Base-by-base conservation (phyloP, 1,284 basidiomycete species). In the Apiotrichum porosum region DNA sequence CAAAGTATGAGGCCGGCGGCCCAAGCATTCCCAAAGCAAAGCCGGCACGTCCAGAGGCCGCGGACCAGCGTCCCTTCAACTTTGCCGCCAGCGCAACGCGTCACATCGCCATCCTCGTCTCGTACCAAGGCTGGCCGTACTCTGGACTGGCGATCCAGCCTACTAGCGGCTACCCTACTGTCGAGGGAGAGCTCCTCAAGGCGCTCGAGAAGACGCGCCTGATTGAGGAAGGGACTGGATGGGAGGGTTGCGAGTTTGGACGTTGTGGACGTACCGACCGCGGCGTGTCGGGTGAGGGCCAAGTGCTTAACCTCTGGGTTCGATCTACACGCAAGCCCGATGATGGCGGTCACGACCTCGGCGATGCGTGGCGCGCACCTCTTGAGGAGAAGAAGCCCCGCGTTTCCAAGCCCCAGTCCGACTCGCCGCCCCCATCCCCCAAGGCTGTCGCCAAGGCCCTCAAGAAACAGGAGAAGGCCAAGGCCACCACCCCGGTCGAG, bases 201-300 rank as follows among this genome's bases (percentile, higher is more conserved):
- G 91, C 91, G 1, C 75, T 95, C 45, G 83, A 81, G 33, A 83
- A 84, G 60, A 80, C 85, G 38, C 78, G 82, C 44, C 75, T 97
- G 28, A 80, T 95, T 21, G 87, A 91, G 65, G 78, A 77, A 0
- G 80, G 78, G 0, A 79, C 74, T 9, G 89, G 89, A 6, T 78
- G 88, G 52, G 88, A 92, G 15, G 88, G 84, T 0, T 92, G 90
- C 63, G 88, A 82, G 21, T 98, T 90, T 82, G 84, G 86, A 62
- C 79, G 84, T 51, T 97, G 94, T 72, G 94, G 94, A 12, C 75
- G 95, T 59, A 99, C 94, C 21, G 94, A 99, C 76, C 79, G 85
- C 31, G 94, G 95, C 0, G 94, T 99, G 41, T 93, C 88, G 65
- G 90, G 88, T 34, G 88, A 88, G 6, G 92, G 91, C 2, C 94